Percentiles rank a stretch among this genome's conserved stretches.
phyloP scores from a whole-genome alignment of 1,139 yeast species.

The Diutina scorzettiae region DNA sequence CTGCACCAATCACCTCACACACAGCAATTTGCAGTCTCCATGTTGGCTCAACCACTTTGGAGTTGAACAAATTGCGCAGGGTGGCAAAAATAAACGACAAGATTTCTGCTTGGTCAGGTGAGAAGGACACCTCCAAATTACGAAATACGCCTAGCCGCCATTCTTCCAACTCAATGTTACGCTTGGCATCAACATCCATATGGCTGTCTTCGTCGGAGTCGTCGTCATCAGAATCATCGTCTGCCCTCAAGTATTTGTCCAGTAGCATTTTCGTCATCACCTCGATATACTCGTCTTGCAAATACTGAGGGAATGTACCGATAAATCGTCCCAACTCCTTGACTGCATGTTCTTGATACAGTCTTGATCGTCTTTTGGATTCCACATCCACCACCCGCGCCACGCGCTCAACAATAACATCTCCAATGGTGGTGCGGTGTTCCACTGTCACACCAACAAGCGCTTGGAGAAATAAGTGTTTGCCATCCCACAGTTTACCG shows the following conservation, averaged over 20 bases:
- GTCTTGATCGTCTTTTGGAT: conserved; percentile 53
- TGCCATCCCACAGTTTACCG: conserved; percentile 87
- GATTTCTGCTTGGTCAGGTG: conserved; percentile 14
- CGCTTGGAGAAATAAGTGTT: conserved; percentile 64
- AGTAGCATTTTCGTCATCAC: conserved; percentile 22
- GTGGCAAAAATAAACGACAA: conserved; percentile 16
- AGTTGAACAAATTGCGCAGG: conserved; percentile 7
- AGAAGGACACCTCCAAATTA: conserved; percentile 24
- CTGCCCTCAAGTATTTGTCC: conserved; percentile 21
- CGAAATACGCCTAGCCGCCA: conserved; percentile 16
- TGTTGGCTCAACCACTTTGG: conserved; percentile 28
- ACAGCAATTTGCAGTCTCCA: conserved; percentile 47
- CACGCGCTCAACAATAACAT: conserved; percentile 19
- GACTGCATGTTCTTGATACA: conserved; percentile 47
- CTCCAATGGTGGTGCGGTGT: conserved; percentile 22
- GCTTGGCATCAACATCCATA: conserved; percentile 11
- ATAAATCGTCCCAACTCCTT: conserved; percentile 28
- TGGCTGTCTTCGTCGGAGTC: conserved; percentile 17
- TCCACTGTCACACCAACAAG: conserved; percentile 46
- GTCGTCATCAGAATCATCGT: conserved; percentile 10
- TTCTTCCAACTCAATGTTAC: conserved; percentile 1
- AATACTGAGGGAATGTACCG: conserved; percentile 14
- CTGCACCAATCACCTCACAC: conserved; percentile 18
- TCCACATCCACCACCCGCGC: conserved; percentile 42
- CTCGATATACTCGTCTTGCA: conserved; percentile 27